phyloP scores from a whole-genome alignment of 2,329 filamentous ascomycete species.

The Ceratocystis huliohia region DNA sequence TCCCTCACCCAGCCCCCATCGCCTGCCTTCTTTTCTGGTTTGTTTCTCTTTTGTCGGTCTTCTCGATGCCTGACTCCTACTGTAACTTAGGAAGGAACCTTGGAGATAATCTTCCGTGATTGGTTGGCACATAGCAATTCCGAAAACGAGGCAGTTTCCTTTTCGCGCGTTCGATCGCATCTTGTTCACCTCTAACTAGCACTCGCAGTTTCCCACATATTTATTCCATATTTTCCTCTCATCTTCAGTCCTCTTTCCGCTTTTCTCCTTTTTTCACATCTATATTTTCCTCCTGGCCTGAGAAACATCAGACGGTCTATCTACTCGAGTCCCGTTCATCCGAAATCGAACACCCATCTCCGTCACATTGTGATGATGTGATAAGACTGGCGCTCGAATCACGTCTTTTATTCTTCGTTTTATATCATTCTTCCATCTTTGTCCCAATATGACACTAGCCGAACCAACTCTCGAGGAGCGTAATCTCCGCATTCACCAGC shows the following conservation, averaged over 20 bases:
- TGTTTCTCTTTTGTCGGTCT: not conserved
- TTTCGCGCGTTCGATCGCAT: not conserved
- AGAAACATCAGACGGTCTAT: not conserved
- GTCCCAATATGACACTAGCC: not conserved
- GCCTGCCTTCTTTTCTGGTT: not conserved
- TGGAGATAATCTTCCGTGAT: not conserved
- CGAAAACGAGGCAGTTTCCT: constrained; percentile 2
- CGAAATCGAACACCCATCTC: not conserved
- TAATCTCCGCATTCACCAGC: constrained; percentile 36
- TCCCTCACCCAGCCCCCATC: not conserved
- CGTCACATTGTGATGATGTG: constrained; percentile 1
- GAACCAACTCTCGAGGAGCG: constrained; percentile 26
- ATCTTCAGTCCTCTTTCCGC: not conserved
- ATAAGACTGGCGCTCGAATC: not conserved
- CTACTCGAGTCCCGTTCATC: not conserved
- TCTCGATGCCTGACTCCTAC: not conserved
- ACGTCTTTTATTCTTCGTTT: not conserved
- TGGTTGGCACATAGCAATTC: not conserved
- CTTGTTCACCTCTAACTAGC: not conserved
- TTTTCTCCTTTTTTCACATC: constrained; percentile 8
- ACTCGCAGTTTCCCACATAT: not conserved
- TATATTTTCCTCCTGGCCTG: not conserved
- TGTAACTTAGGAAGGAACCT: not conserved
- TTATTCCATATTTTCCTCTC: not conserved
- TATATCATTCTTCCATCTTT: not conserved